Conservation (phyloP, 2,329 filamentous ascomycete genomes). For the Fusarium albidum region DNA sequence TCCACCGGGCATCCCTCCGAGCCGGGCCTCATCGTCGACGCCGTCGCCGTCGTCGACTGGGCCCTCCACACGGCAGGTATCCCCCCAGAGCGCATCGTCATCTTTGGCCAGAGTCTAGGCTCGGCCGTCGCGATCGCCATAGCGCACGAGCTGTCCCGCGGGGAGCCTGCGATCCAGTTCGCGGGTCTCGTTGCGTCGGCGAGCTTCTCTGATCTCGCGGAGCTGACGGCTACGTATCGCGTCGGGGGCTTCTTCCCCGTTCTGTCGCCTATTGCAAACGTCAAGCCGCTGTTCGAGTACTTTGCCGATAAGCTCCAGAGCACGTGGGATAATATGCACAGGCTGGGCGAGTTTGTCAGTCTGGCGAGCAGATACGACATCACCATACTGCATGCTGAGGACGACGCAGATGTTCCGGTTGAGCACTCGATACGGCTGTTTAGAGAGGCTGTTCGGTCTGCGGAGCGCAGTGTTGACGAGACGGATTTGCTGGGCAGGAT, state of each 20-base stretch:
- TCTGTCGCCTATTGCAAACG: constrained; percentile 58
- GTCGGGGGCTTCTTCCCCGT: constrained; percentile 46
- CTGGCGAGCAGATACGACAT: constrained; percentile 46
- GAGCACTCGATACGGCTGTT: constrained; percentile 55
- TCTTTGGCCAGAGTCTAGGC: constrained; percentile 68
- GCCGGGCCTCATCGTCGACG: constrained; percentile 61
- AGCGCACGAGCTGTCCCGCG: constrained; percentile 41
- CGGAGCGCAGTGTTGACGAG: constrained; percentile 45
- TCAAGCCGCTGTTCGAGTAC: constrained; percentile 49
- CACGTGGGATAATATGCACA: constrained; percentile 55
- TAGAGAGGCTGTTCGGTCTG: constrained; percentile 55
- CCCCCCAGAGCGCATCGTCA: constrained; percentile 61
- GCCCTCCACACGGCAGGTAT: constrained; percentile 60
- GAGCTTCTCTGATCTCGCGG: constrained; percentile 57
- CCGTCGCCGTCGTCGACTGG: constrained; percentile 61
- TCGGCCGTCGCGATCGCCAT: constrained; percentile 49
- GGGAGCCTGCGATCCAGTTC: constrained; percentile 41
- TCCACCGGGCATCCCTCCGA: constrained; percentile 64
- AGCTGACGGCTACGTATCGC: constrained; percentile 58
- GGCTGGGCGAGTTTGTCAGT: constrained; percentile 45
- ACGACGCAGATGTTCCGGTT: constrained; percentile 55
- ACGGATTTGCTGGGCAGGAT: constrained; percentile 6
- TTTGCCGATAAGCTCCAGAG: constrained; percentile 52
- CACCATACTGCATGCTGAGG: constrained; percentile 54
- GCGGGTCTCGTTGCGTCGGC: constrained; percentile 59